Evolutionary conservation across 2,329 filamentous ascomycete genomes (phyloP).

Genomic region (Pseudogymnoascus sp.): DNA sequence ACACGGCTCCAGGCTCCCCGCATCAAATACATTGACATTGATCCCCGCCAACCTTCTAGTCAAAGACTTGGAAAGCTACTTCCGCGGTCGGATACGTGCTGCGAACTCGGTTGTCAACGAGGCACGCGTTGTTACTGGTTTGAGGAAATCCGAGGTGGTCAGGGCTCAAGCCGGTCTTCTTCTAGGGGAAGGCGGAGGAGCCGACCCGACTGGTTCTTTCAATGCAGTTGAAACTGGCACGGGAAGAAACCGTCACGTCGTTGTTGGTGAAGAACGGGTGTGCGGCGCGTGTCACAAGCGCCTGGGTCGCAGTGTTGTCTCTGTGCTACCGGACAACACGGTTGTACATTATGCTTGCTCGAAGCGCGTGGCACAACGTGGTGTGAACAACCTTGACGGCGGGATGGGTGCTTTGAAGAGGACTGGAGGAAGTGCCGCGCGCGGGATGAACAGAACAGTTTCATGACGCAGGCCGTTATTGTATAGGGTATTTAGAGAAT

Average conservation of each 20-base stretch:
- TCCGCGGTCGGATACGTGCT: constrained; percentile 79
- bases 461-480: constrained; percentile 5
- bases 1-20: constrained; percentile 85
- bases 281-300: constrained; percentile 92
- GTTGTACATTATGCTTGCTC: constrained; percentile 80
- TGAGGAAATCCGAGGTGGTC: constrained; percentile 75
- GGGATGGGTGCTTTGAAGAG: not conserved
- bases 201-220: not conserved
- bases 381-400: constrained; percentile 11
- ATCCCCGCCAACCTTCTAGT: constrained; percentile 77
- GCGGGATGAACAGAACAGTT: not conserved
- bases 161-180: constrained; percentile 65
- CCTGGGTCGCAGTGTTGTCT: constrained; percentile 82
- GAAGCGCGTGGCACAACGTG: constrained; percentile 38
- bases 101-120: constrained; percentile 78
- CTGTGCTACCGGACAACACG: constrained; percentile 75
- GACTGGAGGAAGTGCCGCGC: not conserved
- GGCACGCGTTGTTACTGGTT: constrained; percentile 64
- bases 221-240: constrained; percentile 41
- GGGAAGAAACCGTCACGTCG: constrained; percentile 60
- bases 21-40: constrained; percentile 74
- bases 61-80: constrained; percentile 77
- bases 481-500: constrained; percentile 4
- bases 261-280: constrained; percentile 78
- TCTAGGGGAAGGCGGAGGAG: constrained; percentile 58